Evolutionary conservation across 495 filamentous ascomycete species (phyloP).

Genomic region (Trichoderma parareesei): DNA sequence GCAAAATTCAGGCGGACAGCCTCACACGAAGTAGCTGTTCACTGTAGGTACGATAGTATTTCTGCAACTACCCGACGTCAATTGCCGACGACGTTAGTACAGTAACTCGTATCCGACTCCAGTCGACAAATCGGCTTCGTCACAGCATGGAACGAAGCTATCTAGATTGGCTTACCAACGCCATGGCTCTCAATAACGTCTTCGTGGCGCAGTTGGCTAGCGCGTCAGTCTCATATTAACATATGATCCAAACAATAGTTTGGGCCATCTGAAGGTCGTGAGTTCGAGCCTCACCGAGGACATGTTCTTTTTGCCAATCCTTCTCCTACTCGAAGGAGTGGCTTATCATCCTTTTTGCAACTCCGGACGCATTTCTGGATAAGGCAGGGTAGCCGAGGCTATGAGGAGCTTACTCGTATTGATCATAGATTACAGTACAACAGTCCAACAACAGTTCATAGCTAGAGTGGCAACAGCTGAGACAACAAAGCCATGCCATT

Average conservation of each 20-base stretch:
- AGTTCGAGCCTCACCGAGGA: conserved; percentile 10
- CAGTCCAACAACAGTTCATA: too few species aligned
- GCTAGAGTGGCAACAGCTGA: too few species aligned
- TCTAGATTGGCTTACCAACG: not conserved
- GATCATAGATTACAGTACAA: too few species aligned
- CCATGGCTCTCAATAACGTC: not conserved
- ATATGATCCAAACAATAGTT: conserved; percentile 6
- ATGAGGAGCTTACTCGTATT: too few species aligned
- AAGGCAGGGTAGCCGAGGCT: too few species aligned
- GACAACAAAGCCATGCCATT: too few species aligned
- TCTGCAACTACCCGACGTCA: too few species aligned
- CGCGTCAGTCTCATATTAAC: conserved; percentile 9
- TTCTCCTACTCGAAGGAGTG: not conserved
- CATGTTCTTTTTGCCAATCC: conserved; percentile 5
- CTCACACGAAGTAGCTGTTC: too few species aligned
- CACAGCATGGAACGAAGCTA: not conserved
- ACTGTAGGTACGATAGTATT: too few species aligned
- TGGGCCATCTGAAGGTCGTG: conserved; percentile 10
- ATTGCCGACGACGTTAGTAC: too few species aligned
- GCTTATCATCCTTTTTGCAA: not conserved
- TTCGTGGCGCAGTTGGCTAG: conserved; percentile 10
- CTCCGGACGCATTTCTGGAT: too few species aligned
- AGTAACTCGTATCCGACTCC: not conserved
- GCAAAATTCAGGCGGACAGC: too few species aligned
- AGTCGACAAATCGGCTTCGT: not conserved